Base-by-base conservation (phyloP, 192 early-diverging fungal species). In the Backusella luteola region DNA sequence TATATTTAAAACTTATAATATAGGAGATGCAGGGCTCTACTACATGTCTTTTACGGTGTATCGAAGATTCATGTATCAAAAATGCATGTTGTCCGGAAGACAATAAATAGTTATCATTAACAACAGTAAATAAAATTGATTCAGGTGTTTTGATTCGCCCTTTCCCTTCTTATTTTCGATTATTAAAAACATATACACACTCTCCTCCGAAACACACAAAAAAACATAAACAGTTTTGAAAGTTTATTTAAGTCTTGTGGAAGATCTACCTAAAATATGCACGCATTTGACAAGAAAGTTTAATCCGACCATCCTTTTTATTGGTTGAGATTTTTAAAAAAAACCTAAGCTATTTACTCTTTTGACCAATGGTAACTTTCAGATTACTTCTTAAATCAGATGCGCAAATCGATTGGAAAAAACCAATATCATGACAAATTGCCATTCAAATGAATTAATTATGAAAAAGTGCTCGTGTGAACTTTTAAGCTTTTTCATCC, bases 1-100 rank as follows among this genome's bases (percentile, higher is more conserved):
- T 26, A 12, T 26, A 9, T 19, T 63, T 9, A 63, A 9, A 9
- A 1, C 19, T 49, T n/a, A 63, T 63, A 63, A 63, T 23, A 69
- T 26, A 69, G 68, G 68, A 39, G 12, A 23, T 39, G 19, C 68
- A 69, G 38, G 41, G 26, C 8, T 71, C 70, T 17, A 26, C 42
- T 2, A 52, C 73, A 26, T 84, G 80, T 69, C 41, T 84, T 17
- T 63, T 82, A 12, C 56, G 71, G 5, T 82, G 83, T 49, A 52
- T 69, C 4, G 78, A 81, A n/a, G 76, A 80, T 35, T 66, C 75
- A 35, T 85, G 85, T 79, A 67, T 35, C 5, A 72, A 79, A 77
- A 84, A 79, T n/a, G 23, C 72, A 19, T 85, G 85, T 19, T 85
- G 85, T 73, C 77, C 85, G 2, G 41, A 41, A 26, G 44, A 63